phyloP scores from a whole-genome alignment of 1,284 basidiomycete species.

The Puccinia polysora region DNA sequence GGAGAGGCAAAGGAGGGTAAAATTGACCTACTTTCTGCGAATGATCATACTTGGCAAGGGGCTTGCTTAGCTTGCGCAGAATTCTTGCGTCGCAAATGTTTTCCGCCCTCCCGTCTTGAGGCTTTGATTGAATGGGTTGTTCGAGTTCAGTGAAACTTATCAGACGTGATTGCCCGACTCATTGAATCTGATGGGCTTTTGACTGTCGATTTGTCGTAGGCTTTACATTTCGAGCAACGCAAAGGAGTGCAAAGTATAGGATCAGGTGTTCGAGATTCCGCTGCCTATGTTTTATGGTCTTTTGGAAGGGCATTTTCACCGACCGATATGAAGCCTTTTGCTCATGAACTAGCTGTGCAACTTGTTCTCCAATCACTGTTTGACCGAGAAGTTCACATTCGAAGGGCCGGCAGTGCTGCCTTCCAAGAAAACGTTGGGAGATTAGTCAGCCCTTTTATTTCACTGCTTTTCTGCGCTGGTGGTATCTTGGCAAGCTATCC shows the following conservation, averaged over 20 bases:
- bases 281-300: slow-evolving; percentile 92
- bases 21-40: slow-evolving; percentile 61
- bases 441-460: slow-evolving; percentile 61
- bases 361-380: slow-evolving; percentile 75
- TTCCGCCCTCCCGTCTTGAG: slow-evolving; percentile 61
- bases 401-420: slow-evolving; percentile 94
- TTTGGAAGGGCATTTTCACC: slow-evolving; percentile 71
- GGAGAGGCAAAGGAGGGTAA: slow-evolving; percentile 62
- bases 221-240: slow-evolving; percentile 83
- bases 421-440: slow-evolving; percentile 96
- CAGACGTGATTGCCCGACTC: slow-evolving; percentile 2
- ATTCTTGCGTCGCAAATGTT: slow-evolving; percentile 73
- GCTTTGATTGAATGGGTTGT: slow-evolving; percentile 70
- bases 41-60: slow-evolving; percentile 88
- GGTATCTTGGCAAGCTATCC: background rate
- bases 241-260: slow-evolving; percentile 89
- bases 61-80: slow-evolving; percentile 88
- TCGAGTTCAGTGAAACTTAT: slow-evolving; percentile 59
- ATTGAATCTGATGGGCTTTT: too few relatives aligned
- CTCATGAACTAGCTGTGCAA: slow-evolving; percentile 63
- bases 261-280: slow-evolving; percentile 87
- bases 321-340: slow-evolving; percentile 62
- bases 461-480: background rate
- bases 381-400: slow-evolving; percentile 89
- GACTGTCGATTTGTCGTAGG: slow-evolving; percentile 57